phyloP scores from a whole-genome alignment of 2,329 filamentous ascomycete genomes.

The Cladophialophora immunda region DNA sequence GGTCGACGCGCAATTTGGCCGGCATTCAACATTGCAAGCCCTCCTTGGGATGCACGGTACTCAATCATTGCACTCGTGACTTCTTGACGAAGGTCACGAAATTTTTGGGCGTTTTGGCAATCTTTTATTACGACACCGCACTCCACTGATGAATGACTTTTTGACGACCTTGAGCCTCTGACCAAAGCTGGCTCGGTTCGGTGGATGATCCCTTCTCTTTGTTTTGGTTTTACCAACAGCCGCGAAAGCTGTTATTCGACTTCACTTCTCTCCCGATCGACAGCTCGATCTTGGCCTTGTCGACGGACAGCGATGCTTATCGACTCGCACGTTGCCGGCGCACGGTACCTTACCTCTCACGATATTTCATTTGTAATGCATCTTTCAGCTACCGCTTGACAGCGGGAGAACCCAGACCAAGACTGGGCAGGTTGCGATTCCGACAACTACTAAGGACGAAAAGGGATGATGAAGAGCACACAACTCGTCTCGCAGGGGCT shows the following conservation, averaged over 20 bases:
- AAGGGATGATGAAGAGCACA: conserved; percentile 24
- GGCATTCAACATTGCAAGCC: conserved; percentile 6
- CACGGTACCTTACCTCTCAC: conserved; percentile 1
- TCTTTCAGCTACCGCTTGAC: conserved; percentile 16
- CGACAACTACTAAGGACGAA: conserved; percentile 12
- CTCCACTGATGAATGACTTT: conserved; percentile 32
- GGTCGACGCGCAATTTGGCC: conserved; percentile 7
- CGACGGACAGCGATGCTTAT: conserved; percentile 17
- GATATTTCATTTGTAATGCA: conserved; percentile 35
- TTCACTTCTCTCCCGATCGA: conserved; percentile 19
- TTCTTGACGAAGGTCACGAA: conserved; percentile 19
- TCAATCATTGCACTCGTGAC: conserved; percentile 20
- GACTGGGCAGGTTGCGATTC: conserved; percentile 15
- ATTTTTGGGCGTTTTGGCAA: conserved; percentile 30
- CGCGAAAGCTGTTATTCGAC: conserved; percentile 27
- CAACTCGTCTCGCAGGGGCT: conserved; percentile 31
- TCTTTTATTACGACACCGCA: conserved; percentile 31
- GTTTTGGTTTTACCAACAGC: conserved; percentile 26
- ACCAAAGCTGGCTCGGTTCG: conserved; percentile 38
- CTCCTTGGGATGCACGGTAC: conserved; percentile 27
- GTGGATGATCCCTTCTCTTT: conserved; percentile 27
- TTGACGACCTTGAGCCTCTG: conserved; percentile 38
- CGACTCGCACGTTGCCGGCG: conserved; percentile 1
- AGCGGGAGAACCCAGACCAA: conserved; percentile 16
- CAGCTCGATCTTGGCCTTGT: conserved; percentile 6